Percentiles rank a stretch among this genome's conserved stretches.
phyloP scores from a whole-genome alignment of 164 flowering plant species.

The Hamamelis virginiana region DNA sequence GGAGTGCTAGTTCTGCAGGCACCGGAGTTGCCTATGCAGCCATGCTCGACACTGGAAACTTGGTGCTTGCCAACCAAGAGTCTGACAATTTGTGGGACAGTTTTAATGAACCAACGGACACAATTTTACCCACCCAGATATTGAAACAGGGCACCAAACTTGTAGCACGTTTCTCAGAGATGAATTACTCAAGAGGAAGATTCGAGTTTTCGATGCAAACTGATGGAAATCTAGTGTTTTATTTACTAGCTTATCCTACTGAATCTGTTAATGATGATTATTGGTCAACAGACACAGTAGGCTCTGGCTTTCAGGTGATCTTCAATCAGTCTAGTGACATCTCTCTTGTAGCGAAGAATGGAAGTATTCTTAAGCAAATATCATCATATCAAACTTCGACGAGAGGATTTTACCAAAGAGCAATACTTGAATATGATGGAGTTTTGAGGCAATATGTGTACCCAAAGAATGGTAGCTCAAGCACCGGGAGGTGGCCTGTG shows the following conservation, averaged over 20 bases:
- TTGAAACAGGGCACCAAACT: constrained; percentile 14
- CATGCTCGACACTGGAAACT: constrained; percentile 51
- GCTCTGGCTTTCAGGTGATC: constrained; percentile 2
- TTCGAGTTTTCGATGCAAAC: constrained; percentile 22
- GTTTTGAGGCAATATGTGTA: constrained; percentile 3
- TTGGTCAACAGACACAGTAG: constrained; percentile 11
- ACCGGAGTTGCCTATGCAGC: constrained; percentile 25
- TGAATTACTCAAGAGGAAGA: constrained; percentile 36
- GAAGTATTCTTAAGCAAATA: background rate
- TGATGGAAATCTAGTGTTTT: constrained; percentile 40
- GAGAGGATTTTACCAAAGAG: constrained; percentile 7
- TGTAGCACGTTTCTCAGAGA: constrained; percentile 18
- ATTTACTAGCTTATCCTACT: constrained; percentile 19
- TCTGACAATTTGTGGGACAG: constrained; percentile 29
- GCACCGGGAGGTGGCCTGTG: constrained; percentile 20
- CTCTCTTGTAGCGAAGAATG: background rate
- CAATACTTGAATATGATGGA: too few species aligned
- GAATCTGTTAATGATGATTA: constrained; percentile 4
- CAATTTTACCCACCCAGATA: constrained; percentile 42
- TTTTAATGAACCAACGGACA: constrained; percentile 42
- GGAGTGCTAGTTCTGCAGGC: constrained; percentile 7
- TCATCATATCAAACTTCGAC: background rate
- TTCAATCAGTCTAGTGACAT: constrained; percentile 13
- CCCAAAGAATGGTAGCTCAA: constrained; percentile 6
- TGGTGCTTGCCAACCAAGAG: constrained; percentile 22